Evolutionary conservation across 2,329 filamentous ascomycete species (phyloP).

Genomic region (Aureobasidium sp.): DNA sequence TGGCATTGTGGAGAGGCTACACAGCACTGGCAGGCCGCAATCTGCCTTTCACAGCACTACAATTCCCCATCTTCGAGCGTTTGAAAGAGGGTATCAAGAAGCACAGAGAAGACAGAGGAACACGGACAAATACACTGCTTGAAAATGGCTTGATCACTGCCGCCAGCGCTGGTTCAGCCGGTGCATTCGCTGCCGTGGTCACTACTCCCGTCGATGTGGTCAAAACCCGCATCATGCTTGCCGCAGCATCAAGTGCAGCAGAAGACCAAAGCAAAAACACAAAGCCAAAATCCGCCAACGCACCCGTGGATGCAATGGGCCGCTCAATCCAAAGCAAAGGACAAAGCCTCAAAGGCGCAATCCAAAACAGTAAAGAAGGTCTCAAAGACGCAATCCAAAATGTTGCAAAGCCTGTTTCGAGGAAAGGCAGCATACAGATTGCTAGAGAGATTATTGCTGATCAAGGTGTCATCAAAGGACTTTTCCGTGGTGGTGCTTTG

Average conservation of each 20-base stretch:
- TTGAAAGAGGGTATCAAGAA: conserved; percentile 50
- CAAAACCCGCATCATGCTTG: conserved; percentile 83
- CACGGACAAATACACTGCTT: conserved; percentile 40
- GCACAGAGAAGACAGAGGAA: conserved; percentile 34
- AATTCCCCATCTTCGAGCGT: conserved; percentile 81
- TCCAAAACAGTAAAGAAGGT: conserved; percentile 13
- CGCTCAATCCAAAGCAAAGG: conserved; percentile 29
- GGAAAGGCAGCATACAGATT: conserved; percentile 47
- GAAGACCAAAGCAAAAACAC: conserved; percentile 20
- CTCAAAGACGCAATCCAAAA: conserved; percentile 16
- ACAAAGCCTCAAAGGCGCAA: conserved; percentile 19
- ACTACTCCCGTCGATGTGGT: conserved; percentile 87
- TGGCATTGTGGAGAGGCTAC: conserved; percentile 62
- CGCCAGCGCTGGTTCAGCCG: conserved; percentile 64
- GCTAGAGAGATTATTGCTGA: conserved; percentile 58
- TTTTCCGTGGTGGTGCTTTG: conserved; percentile 70
- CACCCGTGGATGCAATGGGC: conserved; percentile 35
- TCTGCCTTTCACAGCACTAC: conserved; percentile 77
- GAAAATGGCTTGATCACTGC: conserved; percentile 69
- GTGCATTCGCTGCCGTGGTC: conserved; percentile 66
- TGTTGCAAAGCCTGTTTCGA: conserved; percentile 25
- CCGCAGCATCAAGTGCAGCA: conserved; percentile 40
- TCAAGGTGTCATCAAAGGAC: conserved; percentile 57
- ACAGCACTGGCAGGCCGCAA: conserved; percentile 75
- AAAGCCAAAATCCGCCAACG: conserved; percentile 20